Evolutionary conservation across 2,329 filamentous ascomycete genomes (phyloP), one percentile per base, ranked within the genome.

Genomic region (Erysiphe pisi): DNA sequence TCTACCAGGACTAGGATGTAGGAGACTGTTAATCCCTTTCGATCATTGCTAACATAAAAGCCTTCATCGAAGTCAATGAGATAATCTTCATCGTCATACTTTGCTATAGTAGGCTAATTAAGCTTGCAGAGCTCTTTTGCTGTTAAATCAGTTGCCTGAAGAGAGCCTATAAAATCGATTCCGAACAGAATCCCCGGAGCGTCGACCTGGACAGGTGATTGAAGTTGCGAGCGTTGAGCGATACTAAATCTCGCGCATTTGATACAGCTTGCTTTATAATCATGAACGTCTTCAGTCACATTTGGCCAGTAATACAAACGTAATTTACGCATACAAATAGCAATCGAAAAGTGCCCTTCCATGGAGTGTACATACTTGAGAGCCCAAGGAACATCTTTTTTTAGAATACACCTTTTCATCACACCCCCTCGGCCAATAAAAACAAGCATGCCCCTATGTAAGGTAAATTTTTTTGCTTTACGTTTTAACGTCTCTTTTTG

Each of bases 1-100:
- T 70, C 65, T 6, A 70, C n/a, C 40, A 70, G 65, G 31, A 70
- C 65, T 70, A 70, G 65, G 43, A 70, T 70, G n/a, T 70, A 70
- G 65, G 65, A 70, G 18, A 70, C 65, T 40, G 31, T 70, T 16
- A 70, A 25, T 7, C 31, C 65, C n/a, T 70, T 70, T 25, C 65
- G 65, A 45, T 70, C 65, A 20, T 70, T 25, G 65, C 65, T 40
- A 43, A 70, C n/a, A 70, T 70, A 70, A 43, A 70, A 45, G 31
- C 65, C 65, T 45, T 70, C 65, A 70, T 70, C 65, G 20, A 70
- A 45, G 31, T 45, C 65, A 70, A 70, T 16, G n/a, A 70, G 40
- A 45, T 40, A 45, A 18, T 70, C 65, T 70, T 70, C 65, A 40
- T 70, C 65, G 18, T 70, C 65, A 70, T 43, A 70, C 65, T 70